Evolutionary conservation across 2,329 filamentous ascomycete genomes (phyloP), one percentile per base, ranked within the genome.

Genomic region (Verticillium longisporum): DNA sequence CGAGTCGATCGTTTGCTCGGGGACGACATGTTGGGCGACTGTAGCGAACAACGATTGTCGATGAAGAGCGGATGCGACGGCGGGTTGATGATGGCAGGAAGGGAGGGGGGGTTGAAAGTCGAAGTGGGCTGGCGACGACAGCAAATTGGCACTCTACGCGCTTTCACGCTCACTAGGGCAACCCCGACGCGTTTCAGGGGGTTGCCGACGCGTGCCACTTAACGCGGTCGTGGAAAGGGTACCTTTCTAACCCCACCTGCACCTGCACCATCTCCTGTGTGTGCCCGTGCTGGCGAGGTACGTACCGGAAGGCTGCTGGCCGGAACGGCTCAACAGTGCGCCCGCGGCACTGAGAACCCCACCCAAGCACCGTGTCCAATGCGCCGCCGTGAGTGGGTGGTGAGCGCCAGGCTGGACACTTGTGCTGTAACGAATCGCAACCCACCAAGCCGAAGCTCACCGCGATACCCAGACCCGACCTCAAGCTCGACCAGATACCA

Each of bases 1-100:
- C 81, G 76, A 62, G 76, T 73, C 54, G 74, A 71, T 67, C 75
- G 79, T 64, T 83, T 80, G 62, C 80, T 70, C 14, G 77, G 77
- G 53, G 77, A 78, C 63, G 77, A 78, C 77, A 79, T 79, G 54
- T 61, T 71, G 65, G 34, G 33, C 15, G 10, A 1, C 7, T n/a
- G 21, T 7, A 18, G 45, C 45, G 7, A 21, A 11, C 45, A 50
- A 50, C 45, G 11, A 50, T 50, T 50, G 45, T 26, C 45, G 45
- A 50, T 50, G n/a, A n/a, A 50, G 45, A 50, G 45, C 45, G 13
- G 32, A 34, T 45, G 26, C 45, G 41, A 56, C 37, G 45, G 45
- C 45, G 45, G 18, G 6, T 50, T 50, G 45, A 50, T 50, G 45
- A 50, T 50, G 6, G 45, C 45, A 21, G 11, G 11, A 50, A 50